Evolutionary conservation across 2,329 filamentous ascomycete species (phyloP), one percentile per base, ranked within the genome.

Genomic region (Cryphonectria parasitica): DNA sequence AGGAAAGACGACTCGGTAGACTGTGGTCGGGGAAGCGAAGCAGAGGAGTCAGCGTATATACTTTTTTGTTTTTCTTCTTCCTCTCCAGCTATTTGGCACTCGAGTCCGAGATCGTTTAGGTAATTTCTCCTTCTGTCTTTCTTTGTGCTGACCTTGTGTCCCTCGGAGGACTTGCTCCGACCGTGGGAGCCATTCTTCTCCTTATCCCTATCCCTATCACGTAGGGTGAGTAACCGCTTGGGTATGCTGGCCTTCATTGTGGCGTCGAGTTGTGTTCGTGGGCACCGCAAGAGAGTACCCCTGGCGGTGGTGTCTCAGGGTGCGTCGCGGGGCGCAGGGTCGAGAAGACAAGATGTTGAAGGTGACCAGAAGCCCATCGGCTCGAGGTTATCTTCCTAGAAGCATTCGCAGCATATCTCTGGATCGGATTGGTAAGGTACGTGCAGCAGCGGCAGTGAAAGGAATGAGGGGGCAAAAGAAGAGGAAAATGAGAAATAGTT

Each of bases 201-300:
- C 31, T 64, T 64, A 17, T 64, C 63, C 41, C 28, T 64, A 17
- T 64, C 63, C 41, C 28, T 68, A 76, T 93, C 91, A 74, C 91
- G 88, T 75, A 91, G 85, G 79, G 88, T 92, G 72, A 92, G 88
- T 78, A 94, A 90, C 76, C 91, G 89, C 78, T 88, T 89, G 64
- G 85, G 85, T 71, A 87, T 81, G 74, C 84, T 77, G 62, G 77
- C 80, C 80, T 87, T 88, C 84, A 88, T 88, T 77, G 75, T 84
- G 77, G 72, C 74, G 68, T 45, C 64, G n/a, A 36, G 28, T 39
- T 60, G 52, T 54, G n/a, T 25, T 11, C 52, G 52, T 54, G n/a
- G 52, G 52, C 52, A n/a, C 10, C 52, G 52, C 52, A 54, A 22
- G n/a, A 41, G 54, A 17, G 56, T 64, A 22, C 45, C 45, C 22